Evolutionary conservation across 176 grass and related monocot species (phyloP).

Genomic region (Melocanna baccifera): DNA sequence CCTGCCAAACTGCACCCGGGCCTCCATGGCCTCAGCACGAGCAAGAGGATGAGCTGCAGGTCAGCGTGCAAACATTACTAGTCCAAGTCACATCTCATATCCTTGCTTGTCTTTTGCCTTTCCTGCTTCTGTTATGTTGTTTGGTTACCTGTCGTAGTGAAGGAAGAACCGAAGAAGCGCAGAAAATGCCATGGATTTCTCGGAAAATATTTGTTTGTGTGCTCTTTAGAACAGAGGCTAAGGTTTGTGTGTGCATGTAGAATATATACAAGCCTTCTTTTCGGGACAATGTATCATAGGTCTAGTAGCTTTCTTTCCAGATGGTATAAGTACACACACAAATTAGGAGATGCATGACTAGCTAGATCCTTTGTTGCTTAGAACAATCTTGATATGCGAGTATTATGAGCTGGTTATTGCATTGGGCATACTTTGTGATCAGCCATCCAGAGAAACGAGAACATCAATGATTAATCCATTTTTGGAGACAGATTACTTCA

Average conservation of each 20-base stretch:
- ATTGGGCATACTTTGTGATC: neutral
- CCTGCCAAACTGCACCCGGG: neutral
- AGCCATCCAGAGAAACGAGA: neutral
- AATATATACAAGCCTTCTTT: neutral
- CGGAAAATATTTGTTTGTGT: neutral
- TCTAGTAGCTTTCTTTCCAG: neutral
- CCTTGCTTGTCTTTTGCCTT: neutral
- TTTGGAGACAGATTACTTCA: neutral
- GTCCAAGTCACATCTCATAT: neutral
- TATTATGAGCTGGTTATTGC: neutral
- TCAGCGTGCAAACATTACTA: neutral
- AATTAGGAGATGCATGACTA: neutral
- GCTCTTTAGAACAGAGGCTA: neutral
- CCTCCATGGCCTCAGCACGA: neutral
- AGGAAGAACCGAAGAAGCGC: neutral
- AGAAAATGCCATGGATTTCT: neutral
- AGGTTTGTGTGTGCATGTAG: neutral
- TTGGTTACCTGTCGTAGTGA: neutral
- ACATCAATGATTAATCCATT: neutral
- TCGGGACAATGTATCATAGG: neutral
- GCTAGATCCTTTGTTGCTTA: neutral
- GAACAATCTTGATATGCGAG: neutral
- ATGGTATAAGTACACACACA: neutral
- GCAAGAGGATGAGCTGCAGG: neutral
- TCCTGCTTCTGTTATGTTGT: neutral